Evolutionary conservation across 1,139 yeast genomes (phyloP).

Genomic region (Yamadazyma epiphylla): DNA sequence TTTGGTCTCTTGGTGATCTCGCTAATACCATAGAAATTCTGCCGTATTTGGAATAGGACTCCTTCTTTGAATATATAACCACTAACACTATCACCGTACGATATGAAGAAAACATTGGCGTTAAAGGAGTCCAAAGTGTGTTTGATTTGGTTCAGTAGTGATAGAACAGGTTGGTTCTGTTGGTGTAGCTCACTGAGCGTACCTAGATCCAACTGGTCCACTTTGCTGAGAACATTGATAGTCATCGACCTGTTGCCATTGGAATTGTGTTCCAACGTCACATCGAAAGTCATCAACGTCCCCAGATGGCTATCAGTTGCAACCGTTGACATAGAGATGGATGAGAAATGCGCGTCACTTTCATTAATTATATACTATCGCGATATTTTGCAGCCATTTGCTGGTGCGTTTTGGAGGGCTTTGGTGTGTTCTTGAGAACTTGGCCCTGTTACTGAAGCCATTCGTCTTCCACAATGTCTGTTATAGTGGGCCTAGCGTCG

Average conservation of each 20-base stretch:
- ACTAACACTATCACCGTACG: conserved; percentile 11
- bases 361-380: too few species aligned
- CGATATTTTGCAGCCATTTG: too few species aligned
- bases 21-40: conserved; percentile 14
- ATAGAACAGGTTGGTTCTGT: conserved; percentile 7
- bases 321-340: neutral
- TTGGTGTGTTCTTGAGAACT: too few species aligned
- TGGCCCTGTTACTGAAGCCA: conserved; percentile 51
- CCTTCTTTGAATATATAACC: conserved; percentile 16
- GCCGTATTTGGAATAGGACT: conserved; percentile 14
- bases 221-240: conserved; percentile 4
- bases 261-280: neutral
- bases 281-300: neutral
- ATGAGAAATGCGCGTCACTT: neutral
- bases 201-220: conserved; percentile 8
- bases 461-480: conserved; percentile 59
- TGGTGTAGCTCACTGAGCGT: conserved; percentile 8
- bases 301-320: neutral
- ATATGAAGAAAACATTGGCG: conserved; percentile 2
- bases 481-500: conserved; percentile 64
- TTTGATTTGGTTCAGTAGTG: conserved; percentile 4
- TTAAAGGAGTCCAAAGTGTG: conserved; percentile 1
- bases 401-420: too few species aligned
- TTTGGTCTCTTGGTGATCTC: conserved; percentile 11
- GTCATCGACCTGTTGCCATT: conserved; percentile 5